Evolutionary conservation across 106 monocot species (phyloP).

Genomic region (Allium cepa): DNA sequence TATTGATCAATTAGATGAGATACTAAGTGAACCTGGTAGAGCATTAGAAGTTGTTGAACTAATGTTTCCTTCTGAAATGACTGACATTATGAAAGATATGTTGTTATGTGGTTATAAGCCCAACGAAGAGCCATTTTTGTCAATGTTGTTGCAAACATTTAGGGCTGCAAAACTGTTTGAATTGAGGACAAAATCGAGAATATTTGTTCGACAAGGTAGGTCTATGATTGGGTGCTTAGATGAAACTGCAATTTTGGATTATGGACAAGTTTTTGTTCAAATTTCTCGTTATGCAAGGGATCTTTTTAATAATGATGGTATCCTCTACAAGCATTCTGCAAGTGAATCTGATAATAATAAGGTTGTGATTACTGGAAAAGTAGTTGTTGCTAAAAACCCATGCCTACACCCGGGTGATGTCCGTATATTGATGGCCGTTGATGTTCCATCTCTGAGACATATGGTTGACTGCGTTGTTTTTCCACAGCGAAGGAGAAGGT

Average conservation of each 20-base stretch:
- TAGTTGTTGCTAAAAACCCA: slow-evolving; percentile 86
- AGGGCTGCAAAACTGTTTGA: slow-evolving; percentile 64
- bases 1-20: slow-evolving; percentile 43
- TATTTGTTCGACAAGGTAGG: slow-evolving; percentile 72
- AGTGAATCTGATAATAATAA: slow-evolving; percentile 12
- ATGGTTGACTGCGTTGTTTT: slow-evolving; percentile 93
- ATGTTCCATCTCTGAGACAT: slow-evolving; percentile 73
- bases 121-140: slow-evolving; percentile 68
- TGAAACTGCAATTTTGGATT: slow-evolving; percentile 63
- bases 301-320: slow-evolving; percentile 2
- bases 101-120: slow-evolving; percentile 69
- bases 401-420: slow-evolving; percentile 93
- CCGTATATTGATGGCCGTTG: slow-evolving; percentile 54
- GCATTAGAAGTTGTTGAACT: slow-evolving; percentile 53
- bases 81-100: slow-evolving; percentile 58
- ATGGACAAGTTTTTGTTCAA: slow-evolving; percentile 82
- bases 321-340: slow-evolving; percentile 3
- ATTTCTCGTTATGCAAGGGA: slow-evolving; percentile 25
- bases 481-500: slow-evolving; percentile 82
- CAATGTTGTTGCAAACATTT: slow-evolving; percentile 63
- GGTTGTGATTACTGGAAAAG: slow-evolving; percentile 43
- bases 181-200: slow-evolving; percentile 73
- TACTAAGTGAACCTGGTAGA: slow-evolving; percentile 41
- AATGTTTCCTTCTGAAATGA: slow-evolving; percentile 61
- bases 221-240: slow-evolving; percentile 95